phyloP scores from a whole-genome alignment of 805 yeast genomes.

The Tetrapisispora taiwanensis region DNA sequence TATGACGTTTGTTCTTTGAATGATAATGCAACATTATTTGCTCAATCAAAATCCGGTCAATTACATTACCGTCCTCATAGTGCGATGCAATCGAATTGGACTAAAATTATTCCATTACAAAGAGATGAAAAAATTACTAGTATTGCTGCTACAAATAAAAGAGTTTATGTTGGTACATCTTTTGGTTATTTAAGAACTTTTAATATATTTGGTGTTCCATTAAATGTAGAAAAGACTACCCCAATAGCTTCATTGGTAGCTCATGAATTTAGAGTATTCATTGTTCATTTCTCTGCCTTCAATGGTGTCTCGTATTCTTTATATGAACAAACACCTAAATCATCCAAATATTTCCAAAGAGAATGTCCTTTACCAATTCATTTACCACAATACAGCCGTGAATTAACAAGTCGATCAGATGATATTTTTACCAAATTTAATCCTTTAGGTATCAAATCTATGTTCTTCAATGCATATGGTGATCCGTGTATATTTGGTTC shows the following conservation, averaged over 20 bases:
- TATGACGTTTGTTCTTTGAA: conserved; percentile 72
- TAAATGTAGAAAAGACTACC: conserved; percentile 55
- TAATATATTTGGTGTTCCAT: conserved; percentile 64
- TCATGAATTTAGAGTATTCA: conserved; percentile 44
- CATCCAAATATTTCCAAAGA: conserved; percentile 32
- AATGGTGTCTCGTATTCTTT: conserved; percentile 23
- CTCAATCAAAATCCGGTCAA: conserved; percentile 36
- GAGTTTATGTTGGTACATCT: conserved; percentile 62
- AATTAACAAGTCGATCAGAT: conserved; percentile 28
- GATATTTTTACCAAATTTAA: conserved; percentile 16
- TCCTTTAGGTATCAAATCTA: conserved; percentile 39
- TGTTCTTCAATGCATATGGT: conserved; percentile 81
- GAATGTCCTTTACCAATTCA: conserved; percentile 38
- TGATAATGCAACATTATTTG: conserved; percentile 56
- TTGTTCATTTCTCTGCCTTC: conserved; percentile 33
- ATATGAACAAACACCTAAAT: conserved; percentile 19
- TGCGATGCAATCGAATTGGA: conserved; percentile 61
- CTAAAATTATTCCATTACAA: conserved; percentile 42
- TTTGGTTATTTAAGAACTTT: conserved; percentile 64
- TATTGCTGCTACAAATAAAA: conserved; percentile 52
- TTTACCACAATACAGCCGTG: conserved; percentile 14
- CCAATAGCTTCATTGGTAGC: conserved; percentile 70
- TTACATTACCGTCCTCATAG: conserved; percentile 64
- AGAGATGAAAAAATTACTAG: conserved; percentile 52
- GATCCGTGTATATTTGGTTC: conserved; percentile 86